Evolutionary conservation across 2,329 filamentous ascomycete species (phyloP), one percentile per base, ranked within the genome.

Genomic region (Lachnellula willkommii): DNA sequence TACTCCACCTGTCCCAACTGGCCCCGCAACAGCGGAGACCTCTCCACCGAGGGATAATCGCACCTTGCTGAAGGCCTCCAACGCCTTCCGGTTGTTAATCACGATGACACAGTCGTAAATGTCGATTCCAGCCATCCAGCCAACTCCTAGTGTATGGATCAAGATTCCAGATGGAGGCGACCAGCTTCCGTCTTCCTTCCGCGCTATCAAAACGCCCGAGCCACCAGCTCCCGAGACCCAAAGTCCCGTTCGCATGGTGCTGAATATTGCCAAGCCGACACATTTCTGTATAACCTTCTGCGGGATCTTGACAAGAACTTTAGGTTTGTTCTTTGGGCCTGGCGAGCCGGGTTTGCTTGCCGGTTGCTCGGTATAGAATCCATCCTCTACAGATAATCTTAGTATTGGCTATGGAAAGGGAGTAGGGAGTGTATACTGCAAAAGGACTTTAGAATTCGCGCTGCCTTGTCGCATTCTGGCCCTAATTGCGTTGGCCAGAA

Each of bases 31-130:
- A 20, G 90, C 83, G 58, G 83, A 85, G 49, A 95, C 79, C 69
- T 96, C 90, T 40, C 88, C 85, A 4, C 92, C 92, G 1, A 97
- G 75, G 0, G 88, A 94, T 53, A 90, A 84, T 51, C 87, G 82
- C 2, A 92, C 75, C 54, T 85, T 86, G 37, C 88, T 90, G 69
- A 96, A 95, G 1, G 88, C 84, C 63, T 95, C 88, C 48, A 96
- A 75, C 2, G 91, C 90, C 57, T 89, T 80, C 42, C 88, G 83
- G 40, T 87, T 90, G 74, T 95, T 96, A 70, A 96, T 92, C 39
- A 96, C 88, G 8, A 96, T 80, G 9, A 96, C 88, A 67, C 92
- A 96, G 70, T 97, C 93, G 75, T 96, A 97, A 42, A 96, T 90
- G 68, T 97, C 93, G 47, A 96, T 88, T 1, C 92, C 93, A 4